A percentile compares a stretch with the other conserved stretches of the same genome.
Evolutionary conservation across 23 red algal genomes (phyloP).

Genomic region (Chondrus crispus): DNA sequence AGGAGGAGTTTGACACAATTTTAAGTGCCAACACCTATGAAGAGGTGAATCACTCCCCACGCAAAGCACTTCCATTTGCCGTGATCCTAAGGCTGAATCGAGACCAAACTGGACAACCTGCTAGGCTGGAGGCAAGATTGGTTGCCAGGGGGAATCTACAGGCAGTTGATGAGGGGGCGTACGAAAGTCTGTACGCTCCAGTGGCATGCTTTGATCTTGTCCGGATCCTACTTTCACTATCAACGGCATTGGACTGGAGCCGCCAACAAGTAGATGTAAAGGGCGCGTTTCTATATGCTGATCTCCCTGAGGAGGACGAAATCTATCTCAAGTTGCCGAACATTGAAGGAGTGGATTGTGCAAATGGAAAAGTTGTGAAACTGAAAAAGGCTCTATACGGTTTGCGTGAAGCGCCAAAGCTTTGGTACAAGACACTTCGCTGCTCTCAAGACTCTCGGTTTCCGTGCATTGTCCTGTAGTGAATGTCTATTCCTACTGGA

Average conservation of each 20-base stretch:
- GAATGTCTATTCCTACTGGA: neutral
- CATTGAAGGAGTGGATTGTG: neutral
- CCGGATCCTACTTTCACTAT: neutral
- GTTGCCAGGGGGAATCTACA: conserved; percentile 48
- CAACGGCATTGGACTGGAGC: neutral
- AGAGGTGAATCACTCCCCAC: too few relatives aligned
- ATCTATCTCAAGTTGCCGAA: neutral
- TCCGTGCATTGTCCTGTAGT: neutral
- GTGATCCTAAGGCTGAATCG: conserved; percentile 2
- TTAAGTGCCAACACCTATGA: too few relatives aligned
- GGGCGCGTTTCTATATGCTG: neutral
- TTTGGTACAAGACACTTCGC: neutral
- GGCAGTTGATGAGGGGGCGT: neutral
- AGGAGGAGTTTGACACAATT: neutral
- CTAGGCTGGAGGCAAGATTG: conserved; percentile 11
- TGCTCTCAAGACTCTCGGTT: neutral
- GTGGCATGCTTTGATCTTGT: neutral
- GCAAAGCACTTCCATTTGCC: neutral
- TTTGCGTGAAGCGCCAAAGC: neutral
- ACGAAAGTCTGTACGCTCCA: neutral
- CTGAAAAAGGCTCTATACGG: neutral
- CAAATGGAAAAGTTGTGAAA: neutral
- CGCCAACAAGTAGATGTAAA: neutral
- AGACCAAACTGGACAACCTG: neutral
- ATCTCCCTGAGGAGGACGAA: neutral